Evolutionary conservation across 1,284 basidiomycete species (phyloP), one percentile per base, ranked within the genome.

Genomic region (Malassezia cuniculi): DNA sequence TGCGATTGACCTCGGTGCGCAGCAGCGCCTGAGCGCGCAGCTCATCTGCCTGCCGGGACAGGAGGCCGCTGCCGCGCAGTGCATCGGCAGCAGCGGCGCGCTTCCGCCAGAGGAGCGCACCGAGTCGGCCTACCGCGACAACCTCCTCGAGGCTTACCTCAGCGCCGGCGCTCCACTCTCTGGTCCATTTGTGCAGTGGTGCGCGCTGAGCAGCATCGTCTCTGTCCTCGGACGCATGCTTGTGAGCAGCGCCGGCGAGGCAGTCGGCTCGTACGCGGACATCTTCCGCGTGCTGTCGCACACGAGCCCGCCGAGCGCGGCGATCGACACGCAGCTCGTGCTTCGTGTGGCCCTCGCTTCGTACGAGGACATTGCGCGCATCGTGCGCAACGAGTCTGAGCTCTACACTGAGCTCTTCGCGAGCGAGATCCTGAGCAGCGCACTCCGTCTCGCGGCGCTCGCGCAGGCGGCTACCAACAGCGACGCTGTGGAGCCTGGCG

Each of bases 141-240:
- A 78, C 0, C 78, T 87, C 47, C 73, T 87, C 27, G 72, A 79
- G 12, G 77, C 82, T 25, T 90, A 90, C 63, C 74, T 81, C 16
- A 72, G 75, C 12, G 75, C 76, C 34, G 80, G 79, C 15, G 74
- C 81, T 8, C 84, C 85, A 10, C 72, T 89, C 15, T 84, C 80
- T 35, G 84, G 85, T 12, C 84, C 85, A 62, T 85, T 89, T 58
- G 76, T 83, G 39, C 76, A 85, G 6, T 85, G 84, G 68, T 84
- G 82, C 55, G 76, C 82, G 20, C 75, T 85, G 57, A 84, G 86
- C 63, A 78, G 78, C 19, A 76, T 82, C 54, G 84, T 81, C 77
- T 84, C 81, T 1, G 73, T 82, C 12, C 73, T 87, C 11, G 80
- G 84, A 1, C 84, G 86, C 63, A 75, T 75, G 1, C 70, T 86